A percentile compares a stretch with the other conserved stretches of the same genome.
phyloP scores from a whole-genome alignment of 768 basidiomycete genomes.

The Mycena vulgaris region DNA sequence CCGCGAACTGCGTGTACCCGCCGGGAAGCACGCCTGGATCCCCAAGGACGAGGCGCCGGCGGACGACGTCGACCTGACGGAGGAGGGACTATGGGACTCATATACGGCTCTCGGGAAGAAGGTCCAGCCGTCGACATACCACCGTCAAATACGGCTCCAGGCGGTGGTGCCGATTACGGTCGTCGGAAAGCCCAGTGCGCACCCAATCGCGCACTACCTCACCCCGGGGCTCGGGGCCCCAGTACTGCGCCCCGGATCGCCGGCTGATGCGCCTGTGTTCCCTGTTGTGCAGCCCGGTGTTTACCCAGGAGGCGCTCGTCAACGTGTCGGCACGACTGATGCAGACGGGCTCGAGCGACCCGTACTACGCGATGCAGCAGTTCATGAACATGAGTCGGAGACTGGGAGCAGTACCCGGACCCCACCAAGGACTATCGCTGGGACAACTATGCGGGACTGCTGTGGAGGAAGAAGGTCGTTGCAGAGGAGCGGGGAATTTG shows the following conservation, averaged over 20 bases:
- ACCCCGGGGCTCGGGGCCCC: neutral
- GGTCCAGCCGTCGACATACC: neutral
- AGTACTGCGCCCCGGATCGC: neutral
- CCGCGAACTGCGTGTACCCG: neutral
- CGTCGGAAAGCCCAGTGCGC: neutral
- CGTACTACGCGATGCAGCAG: neutral
- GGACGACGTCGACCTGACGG: neutral
- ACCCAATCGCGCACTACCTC: neutral
- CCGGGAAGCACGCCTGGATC: neutral
- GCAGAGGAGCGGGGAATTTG: conserved; percentile 4
- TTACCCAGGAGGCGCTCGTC: conserved; percentile 7
- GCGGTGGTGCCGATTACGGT: neutral
- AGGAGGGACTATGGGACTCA: neutral
- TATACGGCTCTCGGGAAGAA: neutral
- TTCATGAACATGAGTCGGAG: neutral
- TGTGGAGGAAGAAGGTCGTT: conserved; percentile 27
- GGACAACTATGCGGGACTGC: conserved; percentile 19
- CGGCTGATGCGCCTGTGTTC: neutral
- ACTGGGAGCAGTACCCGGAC: neutral
- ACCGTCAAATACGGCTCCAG: neutral
- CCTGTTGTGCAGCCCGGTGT: neutral
- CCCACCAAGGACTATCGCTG: neutral
- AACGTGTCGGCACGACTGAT: conserved; percentile 21
- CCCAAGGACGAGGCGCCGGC: neutral
- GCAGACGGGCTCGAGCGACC: conserved; percentile 13